Conservation (phyloP, 495 filamentous ascomycete species). For the Penicillium robsamsonii region DNA sequence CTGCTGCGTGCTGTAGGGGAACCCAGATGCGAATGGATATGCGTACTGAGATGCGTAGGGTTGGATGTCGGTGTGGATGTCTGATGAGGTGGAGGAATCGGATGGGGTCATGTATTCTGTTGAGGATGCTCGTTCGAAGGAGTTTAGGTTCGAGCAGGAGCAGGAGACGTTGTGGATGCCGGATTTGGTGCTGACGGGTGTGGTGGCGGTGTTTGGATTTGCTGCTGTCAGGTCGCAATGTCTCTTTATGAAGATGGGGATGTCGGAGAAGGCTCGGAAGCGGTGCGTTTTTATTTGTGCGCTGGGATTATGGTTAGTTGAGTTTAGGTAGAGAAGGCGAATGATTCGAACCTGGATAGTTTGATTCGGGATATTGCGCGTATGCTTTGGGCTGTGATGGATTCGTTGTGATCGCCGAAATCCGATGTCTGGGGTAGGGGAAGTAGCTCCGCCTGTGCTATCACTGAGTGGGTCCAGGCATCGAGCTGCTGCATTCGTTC, state of each 20-base stretch:
- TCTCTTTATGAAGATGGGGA: slow-evolving; percentile 57
- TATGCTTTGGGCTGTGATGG: slow-evolving; percentile 48
- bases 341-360: slow-evolving; percentile 46
- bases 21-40: slow-evolving; percentile 35
- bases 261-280: slow-evolving; percentile 59
- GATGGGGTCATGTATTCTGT: slow-evolving; percentile 40
- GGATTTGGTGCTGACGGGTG: slow-evolving; percentile 29
- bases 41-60: slow-evolving; percentile 24
- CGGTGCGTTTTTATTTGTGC: slow-evolving; percentile 61
- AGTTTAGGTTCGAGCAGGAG: slow-evolving; percentile 34
- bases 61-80: slow-evolving; percentile 35
- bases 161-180: slow-evolving; percentile 36
- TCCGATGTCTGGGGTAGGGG: slow-evolving; percentile 36
- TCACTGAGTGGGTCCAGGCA: slow-evolving; percentile 46
- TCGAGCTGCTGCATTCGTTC: slow-evolving; percentile 57
- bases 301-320: slow-evolving; percentile 32
- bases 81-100: slow-evolving; percentile 37
- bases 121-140: slow-evolving; percentile 35
- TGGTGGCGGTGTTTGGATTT: slow-evolving; percentile 26
- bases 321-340: background rate
- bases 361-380: slow-evolving; percentile 57
- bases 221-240: slow-evolving; percentile 55
- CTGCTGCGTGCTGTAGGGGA: slow-evolving; percentile 53
- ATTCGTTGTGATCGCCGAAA: slow-evolving; percentile 44
- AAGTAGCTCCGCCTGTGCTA: slow-evolving; percentile 47